Evolutionary conservation across 208 protist genomes (phyloP).

Genomic region (Borovskyia barvae): DNA sequence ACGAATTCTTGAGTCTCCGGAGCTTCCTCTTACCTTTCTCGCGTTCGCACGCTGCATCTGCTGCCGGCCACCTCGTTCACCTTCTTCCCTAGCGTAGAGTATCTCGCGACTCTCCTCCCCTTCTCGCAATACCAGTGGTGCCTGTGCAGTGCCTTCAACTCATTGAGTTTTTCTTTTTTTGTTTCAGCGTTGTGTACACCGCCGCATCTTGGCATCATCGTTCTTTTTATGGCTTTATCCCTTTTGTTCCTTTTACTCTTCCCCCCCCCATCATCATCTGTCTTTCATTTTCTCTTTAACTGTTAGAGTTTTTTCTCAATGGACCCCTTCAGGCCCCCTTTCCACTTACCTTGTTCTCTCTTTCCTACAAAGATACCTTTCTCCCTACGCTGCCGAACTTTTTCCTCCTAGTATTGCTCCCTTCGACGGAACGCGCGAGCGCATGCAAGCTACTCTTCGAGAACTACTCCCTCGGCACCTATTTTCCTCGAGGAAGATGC

Average conservation of each 20-base stretch:
- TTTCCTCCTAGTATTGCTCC: not conserved
- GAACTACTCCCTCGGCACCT: too few relatives aligned
- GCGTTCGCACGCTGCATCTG: too few relatives aligned
- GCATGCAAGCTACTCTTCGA: not conserved
- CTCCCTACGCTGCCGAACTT: not conserved
- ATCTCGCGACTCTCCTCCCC: too few relatives aligned
- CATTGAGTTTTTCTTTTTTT: constrained; percentile 3
- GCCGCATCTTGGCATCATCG: too few relatives aligned
- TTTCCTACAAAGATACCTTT: too few relatives aligned
- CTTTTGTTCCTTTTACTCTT: constrained; percentile 2
- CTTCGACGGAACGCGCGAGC: not conserved
- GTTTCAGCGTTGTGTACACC: constrained; percentile 6
- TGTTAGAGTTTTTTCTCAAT: constrained; percentile 1
- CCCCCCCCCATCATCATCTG: constrained; percentile 1
- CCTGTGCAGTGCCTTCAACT: constrained; percentile 6
- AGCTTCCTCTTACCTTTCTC: too few relatives aligned
- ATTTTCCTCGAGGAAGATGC: too few relatives aligned
- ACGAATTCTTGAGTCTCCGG: too few relatives aligned
- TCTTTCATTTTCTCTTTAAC: constrained; percentile 8
- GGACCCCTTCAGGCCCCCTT: not conserved
- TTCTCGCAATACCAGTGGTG: too few relatives aligned
- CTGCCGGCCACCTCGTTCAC: too few relatives aligned
- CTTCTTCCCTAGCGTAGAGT: too few relatives aligned
- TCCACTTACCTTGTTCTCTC: constrained; percentile 4
- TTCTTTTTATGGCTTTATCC: constrained; percentile 19